Evolutionary conservation across 2,329 filamentous ascomycete genomes (phyloP).

Genomic region (Trichoderma pleuroti): DNA sequence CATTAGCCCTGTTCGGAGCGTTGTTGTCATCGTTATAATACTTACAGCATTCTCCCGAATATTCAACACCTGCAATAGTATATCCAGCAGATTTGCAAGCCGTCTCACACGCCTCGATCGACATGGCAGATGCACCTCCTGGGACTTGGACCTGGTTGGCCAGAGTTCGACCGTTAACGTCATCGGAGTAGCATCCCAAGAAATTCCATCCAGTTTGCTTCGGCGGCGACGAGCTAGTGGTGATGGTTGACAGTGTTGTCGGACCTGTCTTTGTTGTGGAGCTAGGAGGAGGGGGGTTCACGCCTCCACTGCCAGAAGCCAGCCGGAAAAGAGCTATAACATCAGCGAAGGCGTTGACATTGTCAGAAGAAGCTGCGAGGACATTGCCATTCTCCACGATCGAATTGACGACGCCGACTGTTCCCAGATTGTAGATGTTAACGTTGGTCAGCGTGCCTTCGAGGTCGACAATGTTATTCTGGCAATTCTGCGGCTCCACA

Average conservation of each 20-base stretch:
- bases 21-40: neutral
- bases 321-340: neutral
- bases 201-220: neutral
- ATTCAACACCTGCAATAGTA: neutral
- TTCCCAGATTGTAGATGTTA: neutral
- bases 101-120: neutral
- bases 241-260: neutral
- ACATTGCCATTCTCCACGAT: neutral
- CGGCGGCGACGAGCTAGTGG: neutral
- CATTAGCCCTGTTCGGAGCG: neutral
- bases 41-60: slow-evolving; percentile 7
- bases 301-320: slow-evolving; percentile 6
- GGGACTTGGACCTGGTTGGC: slow-evolving; percentile 5
- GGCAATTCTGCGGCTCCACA: neutral
- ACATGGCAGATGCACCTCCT: slow-evolving; percentile 5
- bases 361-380: neutral
- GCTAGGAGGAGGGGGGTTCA: neutral
- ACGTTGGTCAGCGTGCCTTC: neutral
- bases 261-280: neutral
- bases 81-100: neutral
- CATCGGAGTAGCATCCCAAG: neutral
- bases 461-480: slow-evolving; percentile 6
- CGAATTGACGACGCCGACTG: slow-evolving; percentile 1
- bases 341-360: neutral
- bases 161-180: neutral